These are phyloP conservation scores for Blastobotrys persicus DNA, from an alignment of 1,139 yeast genomes.

Conservation along the genomic window DNA sequence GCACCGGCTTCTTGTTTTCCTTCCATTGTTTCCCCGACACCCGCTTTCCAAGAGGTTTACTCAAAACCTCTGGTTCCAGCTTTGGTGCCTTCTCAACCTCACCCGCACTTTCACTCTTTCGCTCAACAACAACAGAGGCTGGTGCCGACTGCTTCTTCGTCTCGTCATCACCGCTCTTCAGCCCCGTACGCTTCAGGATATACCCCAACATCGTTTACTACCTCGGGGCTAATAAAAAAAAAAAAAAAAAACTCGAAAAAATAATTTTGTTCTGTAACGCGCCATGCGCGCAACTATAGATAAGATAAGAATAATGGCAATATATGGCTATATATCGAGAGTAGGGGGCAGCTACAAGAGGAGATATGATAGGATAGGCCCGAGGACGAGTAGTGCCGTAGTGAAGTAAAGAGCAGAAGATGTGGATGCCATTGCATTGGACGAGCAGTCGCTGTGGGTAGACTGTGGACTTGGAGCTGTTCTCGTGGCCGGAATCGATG, in stretches of 20 bases:
- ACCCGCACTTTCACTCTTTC: not conserved
- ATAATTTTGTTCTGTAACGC: not conserved
- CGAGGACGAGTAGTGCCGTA: too few species aligned
- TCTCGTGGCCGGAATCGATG: not conserved
- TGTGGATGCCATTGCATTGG: too few species aligned
- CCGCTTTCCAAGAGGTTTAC: constrained; percentile 18
- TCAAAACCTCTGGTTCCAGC: too few species aligned
- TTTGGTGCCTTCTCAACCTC: not conserved
- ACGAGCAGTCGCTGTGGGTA: too few species aligned
- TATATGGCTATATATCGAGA: too few species aligned
- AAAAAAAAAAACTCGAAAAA: too few species aligned
- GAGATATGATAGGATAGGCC: too few species aligned
- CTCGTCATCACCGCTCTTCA: constrained; percentile 12
- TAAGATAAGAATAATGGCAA: too few species aligned
- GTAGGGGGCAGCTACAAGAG: too few species aligned
- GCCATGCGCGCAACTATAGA: not conserved
- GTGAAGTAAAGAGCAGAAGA: too few species aligned
- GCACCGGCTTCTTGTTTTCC: constrained; percentile 35
- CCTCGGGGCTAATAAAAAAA: too few species aligned
- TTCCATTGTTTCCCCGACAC: constrained; percentile 40
- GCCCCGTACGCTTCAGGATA: constrained; percentile 21
- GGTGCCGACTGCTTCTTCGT: constrained; percentile 1
- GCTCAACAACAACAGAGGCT: too few species aligned
- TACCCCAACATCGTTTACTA: constrained; percentile 21
- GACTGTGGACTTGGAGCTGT: not conserved